These are phyloP conservation scores for Aspergillus funiculosus DNA, from an alignment of 495 filamentous ascomycete species.

Conservation along the genomic window DNA sequence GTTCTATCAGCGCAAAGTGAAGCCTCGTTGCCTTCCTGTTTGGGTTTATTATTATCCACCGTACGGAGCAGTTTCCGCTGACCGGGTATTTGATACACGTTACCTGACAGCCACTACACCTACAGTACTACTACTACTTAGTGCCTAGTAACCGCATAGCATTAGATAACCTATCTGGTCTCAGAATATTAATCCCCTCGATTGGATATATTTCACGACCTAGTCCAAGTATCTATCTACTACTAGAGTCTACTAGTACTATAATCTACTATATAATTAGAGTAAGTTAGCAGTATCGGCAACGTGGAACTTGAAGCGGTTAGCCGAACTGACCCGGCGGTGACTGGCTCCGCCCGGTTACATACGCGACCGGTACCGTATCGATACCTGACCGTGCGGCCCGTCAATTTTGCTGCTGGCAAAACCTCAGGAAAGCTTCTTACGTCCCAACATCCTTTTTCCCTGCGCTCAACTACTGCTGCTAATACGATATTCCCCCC, in stretches of 20 bases:
- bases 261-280: not conserved
- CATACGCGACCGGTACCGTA: conserved; percentile 22
- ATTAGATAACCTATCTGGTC: not conserved
- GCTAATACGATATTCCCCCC: no score
- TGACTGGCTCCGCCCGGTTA: conserved; percentile 17
- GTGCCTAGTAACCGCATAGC: no score
- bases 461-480: conserved; percentile 26
- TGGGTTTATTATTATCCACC: conserved; percentile 16
- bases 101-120: not conserved
- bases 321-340: conserved; percentile 18
- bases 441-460: conserved; percentile 28
- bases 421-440: conserved; percentile 22
- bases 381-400: conserved; percentile 26
- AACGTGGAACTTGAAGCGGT: conserved; percentile 10
- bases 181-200: not conserved
- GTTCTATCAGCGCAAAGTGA: no score
- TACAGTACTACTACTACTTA: no score
- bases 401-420: conserved; percentile 22
- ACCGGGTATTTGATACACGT: conserved; percentile 6
- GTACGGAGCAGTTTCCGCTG: conserved; percentile 3
- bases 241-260: not conserved
- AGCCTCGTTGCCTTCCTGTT: not conserved
- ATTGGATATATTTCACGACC: not conserved
- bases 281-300: conserved; percentile 11
- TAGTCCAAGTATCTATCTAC: not conserved